Percentiles rank a stretch among this genome's conserved stretches.
phyloP scores from a whole-genome alignment of 371 early-diverging fungal species.

The Mucor indicus region DNA sequence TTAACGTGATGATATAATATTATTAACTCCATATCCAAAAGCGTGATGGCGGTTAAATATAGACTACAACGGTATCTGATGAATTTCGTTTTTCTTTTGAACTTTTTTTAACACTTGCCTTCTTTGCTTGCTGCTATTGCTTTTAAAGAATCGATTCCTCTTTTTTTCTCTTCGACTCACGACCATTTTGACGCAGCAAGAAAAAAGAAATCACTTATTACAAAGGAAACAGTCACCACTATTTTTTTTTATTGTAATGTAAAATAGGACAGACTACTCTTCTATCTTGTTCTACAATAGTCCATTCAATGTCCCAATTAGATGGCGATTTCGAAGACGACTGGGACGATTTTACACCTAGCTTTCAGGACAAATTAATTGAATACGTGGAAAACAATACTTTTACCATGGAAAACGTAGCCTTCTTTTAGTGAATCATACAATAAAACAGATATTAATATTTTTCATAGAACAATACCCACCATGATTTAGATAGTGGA shows the following conservation, averaged over 20 bases:
- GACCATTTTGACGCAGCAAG: background rate
- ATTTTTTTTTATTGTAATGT: background rate
- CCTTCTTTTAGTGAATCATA: background rate
- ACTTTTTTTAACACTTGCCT: background rate
- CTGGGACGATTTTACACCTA: conserved; percentile 19
- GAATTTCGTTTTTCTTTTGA: background rate
- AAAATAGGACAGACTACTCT: background rate
- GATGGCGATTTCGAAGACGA: conserved; percentile 11
- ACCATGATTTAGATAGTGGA: background rate
- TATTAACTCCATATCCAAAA: conserved; percentile 2
- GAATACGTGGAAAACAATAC: conserved; percentile 7
- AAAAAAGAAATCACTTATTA: too few species aligned
- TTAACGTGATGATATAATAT: background rate
- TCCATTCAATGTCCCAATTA: conserved; percentile 1
- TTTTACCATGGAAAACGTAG: background rate
- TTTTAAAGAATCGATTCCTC: background rate
- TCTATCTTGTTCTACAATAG: background rate
- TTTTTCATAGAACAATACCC: background rate
- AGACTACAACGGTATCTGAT: conserved; percentile 1
- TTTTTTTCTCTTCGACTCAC: background rate
- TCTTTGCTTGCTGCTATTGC: background rate
- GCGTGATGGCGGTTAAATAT: background rate
- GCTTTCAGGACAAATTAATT: conserved; percentile 13
- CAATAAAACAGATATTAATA: background rate
- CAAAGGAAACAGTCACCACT: background rate